Evolutionary conservation across 257 asterid species (phyloP), one percentile per base, ranked within the genome.

Genomic region (Osmanthus fragrans): DNA sequence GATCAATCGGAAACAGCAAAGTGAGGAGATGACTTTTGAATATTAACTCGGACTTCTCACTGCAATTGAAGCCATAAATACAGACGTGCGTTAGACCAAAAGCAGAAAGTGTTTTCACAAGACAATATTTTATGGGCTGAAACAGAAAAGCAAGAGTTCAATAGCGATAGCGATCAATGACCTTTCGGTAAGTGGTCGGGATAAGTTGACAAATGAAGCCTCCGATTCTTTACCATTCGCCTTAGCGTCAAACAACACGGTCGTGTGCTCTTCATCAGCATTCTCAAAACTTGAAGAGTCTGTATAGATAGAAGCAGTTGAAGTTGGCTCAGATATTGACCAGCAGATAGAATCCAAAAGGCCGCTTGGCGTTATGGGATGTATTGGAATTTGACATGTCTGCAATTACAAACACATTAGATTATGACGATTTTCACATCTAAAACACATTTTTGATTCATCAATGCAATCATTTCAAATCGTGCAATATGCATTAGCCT

Each of bases 281-380:
- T 86, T 89, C 70, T 89, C 93, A 30, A 81, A 77, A 75, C 90
- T 87, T 21, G 91, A 87, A 78, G 97, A 86, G 76, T 93, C 97
- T 0, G 92, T 82, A 78, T 92, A 90, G 65, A 90, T 87, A 68
- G 97, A 81, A 70, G 97, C 97, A 34, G 97, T 85, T n/a, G 92
- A 92, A 69, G 97, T 86, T 76, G 94, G 92, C 78, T 90, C 98
- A 18, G 95, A 96, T 83, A 93, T 84, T 49, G 99, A 84, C 99
- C 99, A 96, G 90, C 97, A 89, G 76, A 96, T 89, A 67, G 99
- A 92, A 77, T 96, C 97, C 89, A 96, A 79, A 76, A 96, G 97
- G 84, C 86, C 84, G 80, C 85, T 82, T 13, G 98, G 97, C 23
- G 94, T 90, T 80, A 96, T 90, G 77, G 93, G 97, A 68, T 92